Evolutionary conservation across 805 yeast genomes (phyloP).

Genomic region (Scheffersomyces stipitis): DNA sequence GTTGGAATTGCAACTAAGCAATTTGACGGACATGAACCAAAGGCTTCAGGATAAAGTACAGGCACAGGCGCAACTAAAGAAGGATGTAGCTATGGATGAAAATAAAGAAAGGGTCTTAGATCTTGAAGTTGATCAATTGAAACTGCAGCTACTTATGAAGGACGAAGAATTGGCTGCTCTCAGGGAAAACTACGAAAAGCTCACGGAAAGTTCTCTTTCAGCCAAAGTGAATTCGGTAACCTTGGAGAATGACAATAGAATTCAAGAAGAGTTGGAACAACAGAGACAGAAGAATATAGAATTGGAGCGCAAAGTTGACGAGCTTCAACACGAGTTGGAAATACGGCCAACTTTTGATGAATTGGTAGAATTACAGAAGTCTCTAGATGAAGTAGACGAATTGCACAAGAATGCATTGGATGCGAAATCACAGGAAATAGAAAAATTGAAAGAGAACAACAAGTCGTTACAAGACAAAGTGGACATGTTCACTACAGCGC

Average conservation of each 20-base stretch:
- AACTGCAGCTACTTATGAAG: neutral
- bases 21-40: neutral
- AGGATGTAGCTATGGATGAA: neutral
- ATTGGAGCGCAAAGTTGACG: slow-evolving; percentile 21
- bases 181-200: no score
- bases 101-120: neutral
- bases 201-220: neutral
- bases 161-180: neutral
- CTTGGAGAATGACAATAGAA: neutral
- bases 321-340: slow-evolving; percentile 30
- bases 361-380: slow-evolving; percentile 41
- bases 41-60: neutral
- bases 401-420: slow-evolving; percentile 35
- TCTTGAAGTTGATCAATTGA: neutral
- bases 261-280: slow-evolving; percentile 8
- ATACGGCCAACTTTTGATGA: slow-evolving; percentile 44
- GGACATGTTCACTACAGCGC: slow-evolving; percentile 2
- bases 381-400: slow-evolving; percentile 42
- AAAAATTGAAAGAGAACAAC: slow-evolving; percentile 19
- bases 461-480: slow-evolving; percentile 19
- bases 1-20: neutral
- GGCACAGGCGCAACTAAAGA: neutral
- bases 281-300: slow-evolving; percentile 8
- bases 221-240: neutral
- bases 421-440: slow-evolving; percentile 24